Percentiles rank a stretch among this genome's conserved stretches.
These are phyloP conservation scores for Microglena sp. DNA, from an alignment of 139 green algal species.

Conservation along the genomic window DNA sequence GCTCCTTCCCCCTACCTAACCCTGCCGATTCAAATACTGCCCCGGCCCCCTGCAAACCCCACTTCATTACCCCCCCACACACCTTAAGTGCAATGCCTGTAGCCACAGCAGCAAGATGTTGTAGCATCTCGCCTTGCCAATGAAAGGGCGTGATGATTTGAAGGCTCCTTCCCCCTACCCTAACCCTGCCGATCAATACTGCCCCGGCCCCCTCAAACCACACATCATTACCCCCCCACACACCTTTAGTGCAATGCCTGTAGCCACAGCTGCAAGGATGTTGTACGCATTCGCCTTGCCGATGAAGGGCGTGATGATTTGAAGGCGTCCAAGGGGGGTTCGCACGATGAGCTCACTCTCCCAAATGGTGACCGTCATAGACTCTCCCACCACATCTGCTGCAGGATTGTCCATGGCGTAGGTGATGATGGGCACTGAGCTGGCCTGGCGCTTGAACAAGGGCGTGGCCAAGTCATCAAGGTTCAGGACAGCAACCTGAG, in stretches of 20 bases:
- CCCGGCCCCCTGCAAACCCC: too few species aligned
- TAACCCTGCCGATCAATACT: too few species aligned
- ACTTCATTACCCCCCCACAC: too few species aligned
- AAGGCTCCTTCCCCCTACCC: too few species aligned
- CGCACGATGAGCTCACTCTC: slow-evolving; percentile 57
- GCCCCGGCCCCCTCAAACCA: too few species aligned
- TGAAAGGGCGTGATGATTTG: slow-evolving; percentile 67
- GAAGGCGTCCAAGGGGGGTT: slow-evolving; percentile 35
- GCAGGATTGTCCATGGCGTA: slow-evolving; percentile 47
- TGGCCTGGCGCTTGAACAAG: slow-evolving; percentile 1
- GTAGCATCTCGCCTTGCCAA: slow-evolving; percentile 73
- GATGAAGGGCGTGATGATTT: slow-evolving; percentile 73
- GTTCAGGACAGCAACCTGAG: slow-evolving; percentile 85
- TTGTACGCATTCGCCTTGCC: slow-evolving; percentile 83
- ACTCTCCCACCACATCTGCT: slow-evolving; percentile 65
- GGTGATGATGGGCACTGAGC: slow-evolving; percentile 51
- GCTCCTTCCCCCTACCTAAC: too few species aligned
- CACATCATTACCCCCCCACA: too few species aligned
- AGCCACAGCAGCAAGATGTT: slow-evolving; percentile 89
- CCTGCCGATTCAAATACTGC: too few species aligned
- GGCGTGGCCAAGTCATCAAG: slow-evolving; percentile 52
- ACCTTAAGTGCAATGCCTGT: slow-evolving; percentile 64
- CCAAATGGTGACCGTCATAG: slow-evolving; percentile 55
- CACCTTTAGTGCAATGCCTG: slow-evolving; percentile 63
- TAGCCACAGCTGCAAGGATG: slow-evolving; percentile 82